Evolutionary conservation across 495 filamentous ascomycete genomes (phyloP).

Genomic region (Aspergillus olivimuriae): DNA sequence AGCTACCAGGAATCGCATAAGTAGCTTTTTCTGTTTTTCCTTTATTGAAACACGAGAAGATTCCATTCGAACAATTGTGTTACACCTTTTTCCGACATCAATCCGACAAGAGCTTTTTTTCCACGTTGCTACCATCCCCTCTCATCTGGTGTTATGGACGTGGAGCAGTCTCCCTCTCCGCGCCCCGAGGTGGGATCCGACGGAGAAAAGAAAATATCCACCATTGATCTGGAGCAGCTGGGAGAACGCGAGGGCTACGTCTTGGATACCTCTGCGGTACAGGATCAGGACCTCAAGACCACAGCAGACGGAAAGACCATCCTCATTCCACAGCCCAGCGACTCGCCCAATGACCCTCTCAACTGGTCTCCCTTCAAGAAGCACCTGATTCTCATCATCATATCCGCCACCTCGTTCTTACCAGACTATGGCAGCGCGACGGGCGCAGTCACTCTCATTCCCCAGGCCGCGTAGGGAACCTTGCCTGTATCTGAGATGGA

Average conservation of each 20-base stretch:
- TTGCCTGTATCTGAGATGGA: neutral
- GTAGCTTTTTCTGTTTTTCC: no score
- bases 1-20: no score
- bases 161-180: neutral
- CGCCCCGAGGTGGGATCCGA: neutral
- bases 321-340: constrained; percentile 54
- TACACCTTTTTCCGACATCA: no score
- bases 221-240: constrained; percentile 7
- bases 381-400: constrained; percentile 46
- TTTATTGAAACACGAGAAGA: no score
- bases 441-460: constrained; percentile 47
- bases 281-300: constrained; percentile 15
- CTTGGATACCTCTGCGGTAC: constrained; percentile 12
- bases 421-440: constrained; percentile 52
- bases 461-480: constrained; percentile 36
- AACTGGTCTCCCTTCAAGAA: constrained; percentile 53
- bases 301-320: constrained; percentile 31
- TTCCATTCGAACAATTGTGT: no score
- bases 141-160: neutral
- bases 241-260: constrained; percentile 23
- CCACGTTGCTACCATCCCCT: neutral
- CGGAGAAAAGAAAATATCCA: neutral
- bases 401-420: constrained; percentile 48
- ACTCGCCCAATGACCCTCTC: constrained; percentile 51
- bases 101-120: no score